Evolutionary conservation across 345 rosid genomes (phyloP), one percentile per base, ranked within the genome.

Genomic region (Ceriops decandra): DNA sequence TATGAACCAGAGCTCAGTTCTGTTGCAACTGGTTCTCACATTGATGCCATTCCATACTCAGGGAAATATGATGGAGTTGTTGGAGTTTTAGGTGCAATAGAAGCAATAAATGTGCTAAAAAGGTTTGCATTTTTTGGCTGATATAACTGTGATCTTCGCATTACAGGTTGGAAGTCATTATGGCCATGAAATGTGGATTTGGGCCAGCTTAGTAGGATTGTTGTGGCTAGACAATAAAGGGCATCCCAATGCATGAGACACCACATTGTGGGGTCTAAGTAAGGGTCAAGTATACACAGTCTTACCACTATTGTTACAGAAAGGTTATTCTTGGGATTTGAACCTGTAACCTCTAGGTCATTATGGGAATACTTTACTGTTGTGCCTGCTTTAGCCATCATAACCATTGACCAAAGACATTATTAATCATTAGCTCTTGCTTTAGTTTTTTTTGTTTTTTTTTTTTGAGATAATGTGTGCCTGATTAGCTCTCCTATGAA

Each of bases 1-100:
- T 74, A 76, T 75, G 90, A 90, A 70, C 84, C 87, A 63, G 79
- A 76, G 78, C 97, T 87, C 47, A 61, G 88, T 73, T 79, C 91
- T 7, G 85, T 90, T 60, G 98, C 92, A 10, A 89, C 97, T 33
- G 98, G 97, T 75, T 93, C 98, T 76, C 97, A 93, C 46, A 88
- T 86, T 7, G 98, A 93, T 86, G 98, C 98, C 72, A 93, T 93
- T 79, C 98, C 98, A 3, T 90, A 86, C 82, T 90, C 97, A 0
- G 98, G 98, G 53, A 93, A 90, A 79, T 93, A 84, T 76, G 98
- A 93, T 78, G 97, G 98, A 22, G 98, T 90, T 52, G 93, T 90
- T 32, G 98, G 98, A 81, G 97, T 93, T 82, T 79, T 93, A 70
- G 97, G 98, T 74, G 98, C 98, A 42, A 82, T 93, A 47, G 98